Evolutionary conservation across 495 filamentous ascomycete genomes (phyloP), one percentile per base, ranked within the genome.

Genomic region (Hypomontagnella monticulosa): DNA sequence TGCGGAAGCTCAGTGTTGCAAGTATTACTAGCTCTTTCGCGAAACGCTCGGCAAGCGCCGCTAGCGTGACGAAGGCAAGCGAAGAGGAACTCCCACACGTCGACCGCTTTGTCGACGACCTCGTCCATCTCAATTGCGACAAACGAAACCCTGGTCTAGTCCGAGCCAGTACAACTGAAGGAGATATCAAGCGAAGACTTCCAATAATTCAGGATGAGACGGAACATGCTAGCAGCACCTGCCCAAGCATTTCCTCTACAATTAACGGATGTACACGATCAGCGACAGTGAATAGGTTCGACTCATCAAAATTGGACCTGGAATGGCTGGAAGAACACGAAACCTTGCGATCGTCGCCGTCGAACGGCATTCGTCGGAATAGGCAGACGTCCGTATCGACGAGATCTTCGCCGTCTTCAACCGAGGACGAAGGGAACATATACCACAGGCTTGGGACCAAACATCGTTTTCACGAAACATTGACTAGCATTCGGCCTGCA

Each of bases 1-100:
- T 95, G 83, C 85, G 92, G 40, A 93, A 91, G 70, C 81, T 96
- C 16, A 95, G 90, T 71, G 87, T 87, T 48, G 89, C 88, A 48
- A 89, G 85, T 74, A 88, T 90, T 62, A 78, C 86, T 7, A 84
- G 79, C 69, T 84, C 81, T 62, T 88, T 91, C 70, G 82, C 82
- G 40, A 88, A 85, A 66, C 80, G 88, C 57, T 88, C 87, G 5
- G 34, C 40, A 10, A 74, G 71, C 40, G 52, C 66, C 30, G 50
- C 66, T 12, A 72, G 36, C 50, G 48, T 71, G 30, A 10, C 51
- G 15, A 68, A 44, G 38, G 20, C 30, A 30, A 66, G 55, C 18
- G 64, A 65, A 23, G 69, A 72, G 12, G 69, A 63, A 9, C 19
- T 47, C 9, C 48, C 63, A 23, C 60, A 70, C 36, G 48, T 61